phyloP scores from a whole-genome alignment of 495 filamentous ascomycete genomes.

The Pyrenula aspistea region DNA sequence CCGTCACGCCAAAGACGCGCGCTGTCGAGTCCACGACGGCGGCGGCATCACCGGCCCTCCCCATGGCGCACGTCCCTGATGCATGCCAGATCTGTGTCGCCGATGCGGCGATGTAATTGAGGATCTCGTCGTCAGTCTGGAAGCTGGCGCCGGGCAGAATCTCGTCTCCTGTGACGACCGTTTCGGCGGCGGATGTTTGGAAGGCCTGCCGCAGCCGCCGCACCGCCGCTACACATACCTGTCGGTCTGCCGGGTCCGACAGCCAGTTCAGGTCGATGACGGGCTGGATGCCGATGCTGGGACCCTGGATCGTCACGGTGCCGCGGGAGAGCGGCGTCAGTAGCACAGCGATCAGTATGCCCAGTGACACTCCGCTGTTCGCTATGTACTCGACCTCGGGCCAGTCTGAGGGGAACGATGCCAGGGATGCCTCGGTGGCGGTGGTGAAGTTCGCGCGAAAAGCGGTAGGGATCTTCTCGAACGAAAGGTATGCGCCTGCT shows the following conservation, averaged over 20 bases:
- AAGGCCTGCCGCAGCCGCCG: constrained; percentile 28
- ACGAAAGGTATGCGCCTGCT: too few species aligned
- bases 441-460: neutral
- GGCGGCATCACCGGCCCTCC: constrained; percentile 26
- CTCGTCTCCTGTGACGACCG: neutral
- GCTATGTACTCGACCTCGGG: constrained; percentile 42
- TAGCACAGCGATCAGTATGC: constrained; percentile 21
- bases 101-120: neutral
- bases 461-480: constrained; percentile 16
- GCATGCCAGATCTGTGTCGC: neutral
- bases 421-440: constrained; percentile 13
- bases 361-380: constrained; percentile 25
- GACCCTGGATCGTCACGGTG: constrained; percentile 37
- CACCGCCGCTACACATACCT: constrained; percentile 30
- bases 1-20: constrained; percentile 36
- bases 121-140: neutral
- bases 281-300: constrained; percentile 28
- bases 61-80: constrained; percentile 31
- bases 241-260: constrained; percentile 32
- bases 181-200: neutral
- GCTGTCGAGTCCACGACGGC: constrained; percentile 45
- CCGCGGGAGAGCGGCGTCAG: constrained; percentile 33
- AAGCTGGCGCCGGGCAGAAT: neutral
- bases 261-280: constrained; percentile 48
- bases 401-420: constrained; percentile 39